phyloP scores from a whole-genome alignment of 495 filamentous ascomycete species.

The Trypethelium eluteriae region DNA sequence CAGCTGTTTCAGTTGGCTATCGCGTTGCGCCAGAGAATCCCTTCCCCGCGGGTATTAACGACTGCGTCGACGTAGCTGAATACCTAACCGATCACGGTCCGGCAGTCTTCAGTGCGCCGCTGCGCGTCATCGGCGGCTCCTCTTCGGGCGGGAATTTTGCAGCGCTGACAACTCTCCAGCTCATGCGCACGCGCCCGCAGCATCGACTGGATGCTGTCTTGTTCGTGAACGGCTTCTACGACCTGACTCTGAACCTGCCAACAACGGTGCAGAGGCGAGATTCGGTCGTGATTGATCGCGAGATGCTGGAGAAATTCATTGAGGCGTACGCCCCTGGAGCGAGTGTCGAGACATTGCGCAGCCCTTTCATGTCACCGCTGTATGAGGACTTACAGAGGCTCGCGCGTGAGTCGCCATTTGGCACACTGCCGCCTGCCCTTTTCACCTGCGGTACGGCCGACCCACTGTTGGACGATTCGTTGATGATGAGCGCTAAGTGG shows the following conservation, averaged over 20 bases:
- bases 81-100: slow-evolving; percentile 4
- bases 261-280: neutral
- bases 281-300: neutral
- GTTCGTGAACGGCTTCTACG: neutral
- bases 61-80: slow-evolving; percentile 15
- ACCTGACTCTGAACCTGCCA: neutral
- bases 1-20: slow-evolving; percentile 10
- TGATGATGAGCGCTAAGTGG: neutral
- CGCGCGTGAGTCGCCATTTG: neutral
- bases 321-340: neutral
- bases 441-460: neutral
- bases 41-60: slow-evolving; percentile 17
- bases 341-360: neutral
- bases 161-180: slow-evolving; percentile 4
- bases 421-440: neutral
- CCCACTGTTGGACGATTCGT: neutral
- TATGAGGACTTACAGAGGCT: neutral
- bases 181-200: neutral
- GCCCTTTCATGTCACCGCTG: neutral
- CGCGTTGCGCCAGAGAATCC: slow-evolving; percentile 18
- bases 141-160: slow-evolving; percentile 17
- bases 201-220: neutral
- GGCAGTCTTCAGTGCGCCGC: slow-evolving; percentile 6
- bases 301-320: neutral
- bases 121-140: slow-evolving; percentile 17